Evolutionary conservation across 495 filamentous ascomycete genomes (phyloP), one percentile per base, ranked within the genome.

Genomic region (Tuber magnatum): DNA sequence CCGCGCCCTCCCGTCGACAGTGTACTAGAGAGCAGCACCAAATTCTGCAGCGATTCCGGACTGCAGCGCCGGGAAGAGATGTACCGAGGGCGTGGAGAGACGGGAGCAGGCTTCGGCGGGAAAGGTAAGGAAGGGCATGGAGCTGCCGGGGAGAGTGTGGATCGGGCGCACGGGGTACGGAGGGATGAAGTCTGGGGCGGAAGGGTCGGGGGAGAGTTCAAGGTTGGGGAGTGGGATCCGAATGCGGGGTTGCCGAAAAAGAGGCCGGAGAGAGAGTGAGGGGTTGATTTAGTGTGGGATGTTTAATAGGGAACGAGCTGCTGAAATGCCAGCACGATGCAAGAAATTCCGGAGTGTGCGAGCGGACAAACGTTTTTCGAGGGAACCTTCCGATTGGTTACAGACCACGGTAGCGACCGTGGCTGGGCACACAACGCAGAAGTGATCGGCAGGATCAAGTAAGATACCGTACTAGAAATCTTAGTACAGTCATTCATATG

Each of bases 1-100:
- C 73, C 84, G 76, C 77, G 74, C 38, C 77, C 74, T 12, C 72
- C 72, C 22, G 24, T 7, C 28, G 68, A 72, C 1, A 74, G 75
- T 20, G 69, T 76, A 24, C 9, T 80, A 4, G 77, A 75, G 46
- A 70, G 56, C 10, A 80, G 70, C 61, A 72, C 73, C 8, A 81
- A 73, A 73, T 68, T 77, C 69, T 20, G 56, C 10, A 71, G 44
- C 35, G 77, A 76, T 28, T 69, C 46, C 5, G 78, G 77, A 69
- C 35, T 74, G 35, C 68, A 73, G 56, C 61, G 38, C 39, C 68
- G 24, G 24, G 69, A 3, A 9, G 51, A 46, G 3, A 73, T 74
- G 71, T 10, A 40, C 4, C 12, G n/a, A 43, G 80, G 71, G 1
- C 48, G 72, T 9, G 73, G 68, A 18, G 68, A 69, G 68, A 61